Conservation (phyloP, 2,329 filamentous ascomycete genomes). For the Penicillium griseofulvum region DNA sequence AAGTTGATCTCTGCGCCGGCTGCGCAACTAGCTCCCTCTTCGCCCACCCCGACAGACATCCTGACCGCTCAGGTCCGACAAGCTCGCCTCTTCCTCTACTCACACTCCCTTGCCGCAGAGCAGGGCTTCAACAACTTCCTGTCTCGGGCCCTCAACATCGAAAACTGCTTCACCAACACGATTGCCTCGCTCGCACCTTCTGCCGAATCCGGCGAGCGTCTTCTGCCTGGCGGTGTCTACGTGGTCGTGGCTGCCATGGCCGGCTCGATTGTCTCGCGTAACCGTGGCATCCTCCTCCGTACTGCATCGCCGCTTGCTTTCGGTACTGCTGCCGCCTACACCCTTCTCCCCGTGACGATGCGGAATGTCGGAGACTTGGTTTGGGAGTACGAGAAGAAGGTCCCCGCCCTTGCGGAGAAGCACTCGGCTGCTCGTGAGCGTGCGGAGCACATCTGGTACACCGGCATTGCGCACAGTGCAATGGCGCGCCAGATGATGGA, state of each 20-base stretch:
- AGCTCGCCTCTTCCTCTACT: slow-evolving; percentile 76
- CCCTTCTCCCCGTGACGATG: slow-evolving; percentile 84
- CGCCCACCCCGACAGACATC: slow-evolving; percentile 82
- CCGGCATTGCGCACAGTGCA: slow-evolving; percentile 70
- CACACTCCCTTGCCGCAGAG: slow-evolving; percentile 71
- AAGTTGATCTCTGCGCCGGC: slow-evolving; percentile 18
- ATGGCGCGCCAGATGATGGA: slow-evolving; percentile 71
- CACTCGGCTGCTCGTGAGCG: slow-evolving; percentile 71
- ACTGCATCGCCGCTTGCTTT: slow-evolving; percentile 73
- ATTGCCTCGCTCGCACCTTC: slow-evolving; percentile 84
- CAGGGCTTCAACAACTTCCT: slow-evolving; percentile 79
- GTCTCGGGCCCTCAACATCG: slow-evolving; percentile 76
- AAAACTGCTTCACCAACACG: slow-evolving; percentile 86
- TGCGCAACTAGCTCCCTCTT: slow-evolving; percentile 27
- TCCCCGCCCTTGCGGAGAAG: slow-evolving; percentile 77
- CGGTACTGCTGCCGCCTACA: slow-evolving; percentile 78
- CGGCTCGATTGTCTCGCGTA: slow-evolving; percentile 83
- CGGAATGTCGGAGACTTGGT: slow-evolving; percentile 79
- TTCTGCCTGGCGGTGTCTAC: slow-evolving; percentile 88
- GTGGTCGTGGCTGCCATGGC: slow-evolving; percentile 94
- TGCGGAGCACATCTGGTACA: slow-evolving; percentile 66
- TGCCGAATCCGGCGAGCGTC: slow-evolving; percentile 78
- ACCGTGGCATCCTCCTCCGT: slow-evolving; percentile 80
- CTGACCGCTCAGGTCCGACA: slow-evolving; percentile 78
- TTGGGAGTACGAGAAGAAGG: slow-evolving; percentile 90